phyloP scores from a whole-genome alignment of 1,284 basidiomycete species.

The Pyrrhoderma noxium region DNA sequence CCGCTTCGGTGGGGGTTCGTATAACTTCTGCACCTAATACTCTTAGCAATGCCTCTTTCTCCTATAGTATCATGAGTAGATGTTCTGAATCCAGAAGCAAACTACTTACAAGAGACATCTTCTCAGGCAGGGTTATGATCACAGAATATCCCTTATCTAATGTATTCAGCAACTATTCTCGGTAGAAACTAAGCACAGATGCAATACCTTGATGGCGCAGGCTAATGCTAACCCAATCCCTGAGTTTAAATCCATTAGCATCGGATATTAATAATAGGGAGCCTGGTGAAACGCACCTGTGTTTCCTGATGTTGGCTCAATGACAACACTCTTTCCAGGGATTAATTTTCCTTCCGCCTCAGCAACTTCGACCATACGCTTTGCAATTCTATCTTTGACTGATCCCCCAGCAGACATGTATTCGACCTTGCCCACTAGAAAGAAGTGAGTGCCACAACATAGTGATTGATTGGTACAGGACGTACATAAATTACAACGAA shows the following conservation, averaged over 20 bases:
- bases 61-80: constrained; percentile 34
- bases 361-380: constrained; percentile 93
- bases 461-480: constrained; percentile 16
- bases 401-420: constrained; percentile 89
- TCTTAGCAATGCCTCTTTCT: constrained; percentile 90
- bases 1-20: constrained; percentile 87
- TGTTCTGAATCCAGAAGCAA: neutral
- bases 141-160: constrained; percentile 77
- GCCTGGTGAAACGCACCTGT: constrained; percentile 53
- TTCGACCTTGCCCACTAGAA: constrained; percentile 82
- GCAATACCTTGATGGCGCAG: constrained; percentile 79
- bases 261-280: constrained; percentile 4
- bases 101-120: constrained; percentile 79
- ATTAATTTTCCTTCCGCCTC: constrained; percentile 83
- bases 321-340: constrained; percentile 86
- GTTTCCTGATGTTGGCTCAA: constrained; percentile 92
- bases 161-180: constrained; percentile 62
- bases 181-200: neutral
- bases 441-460: neutral
- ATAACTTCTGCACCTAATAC: constrained; percentile 92
- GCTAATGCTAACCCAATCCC: constrained; percentile 90
- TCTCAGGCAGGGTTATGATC: constrained; percentile 94
- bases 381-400: constrained; percentile 94
- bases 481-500: constrained; percentile 89
- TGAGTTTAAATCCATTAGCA: constrained; percentile 23